These are phyloP conservation scores for Dactylis glomerata DNA, from an alignment of 176 grass and related monocot species.

Conservation along the genomic window DNA sequence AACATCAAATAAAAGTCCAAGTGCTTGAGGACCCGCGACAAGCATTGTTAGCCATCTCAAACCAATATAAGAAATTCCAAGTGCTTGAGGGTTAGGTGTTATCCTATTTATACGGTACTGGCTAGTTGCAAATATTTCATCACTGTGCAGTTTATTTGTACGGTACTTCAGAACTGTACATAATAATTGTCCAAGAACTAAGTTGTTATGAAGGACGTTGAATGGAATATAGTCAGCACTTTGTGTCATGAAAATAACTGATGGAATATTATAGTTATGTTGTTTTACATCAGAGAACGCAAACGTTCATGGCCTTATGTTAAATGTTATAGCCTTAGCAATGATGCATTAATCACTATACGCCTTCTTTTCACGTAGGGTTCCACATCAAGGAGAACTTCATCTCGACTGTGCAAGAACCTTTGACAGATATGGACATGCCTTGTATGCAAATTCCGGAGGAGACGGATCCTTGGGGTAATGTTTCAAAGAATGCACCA, in stretches of 20 bases:
- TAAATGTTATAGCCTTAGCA: neutral
- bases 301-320: neutral
- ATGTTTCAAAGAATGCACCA: slow-evolving; percentile 52
- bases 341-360: neutral
- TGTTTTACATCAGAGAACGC: neutral
- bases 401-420: slow-evolving; percentile 59
- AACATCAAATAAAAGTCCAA: neutral
- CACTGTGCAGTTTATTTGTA: neutral
- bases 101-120: neutral
- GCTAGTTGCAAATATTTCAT: neutral
- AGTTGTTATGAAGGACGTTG: neutral
- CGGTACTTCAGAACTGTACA: neutral
- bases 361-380: slow-evolving; percentile 21
- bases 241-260: neutral
- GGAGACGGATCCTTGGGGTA: slow-evolving; percentile 57
- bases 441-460: slow-evolving; percentile 73
- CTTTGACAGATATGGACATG: slow-evolving; percentile 72
- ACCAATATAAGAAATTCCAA: neutral
- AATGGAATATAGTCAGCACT: neutral
- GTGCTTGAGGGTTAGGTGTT: neutral
- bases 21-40: neutral
- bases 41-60: too few relatives aligned
- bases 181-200: neutral
- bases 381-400: slow-evolving; percentile 54
- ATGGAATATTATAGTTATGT: neutral